phyloP scores from a whole-genome alignment of 2,329 filamentous ascomycete genomes.

The Scedosporium minutisporum region DNA sequence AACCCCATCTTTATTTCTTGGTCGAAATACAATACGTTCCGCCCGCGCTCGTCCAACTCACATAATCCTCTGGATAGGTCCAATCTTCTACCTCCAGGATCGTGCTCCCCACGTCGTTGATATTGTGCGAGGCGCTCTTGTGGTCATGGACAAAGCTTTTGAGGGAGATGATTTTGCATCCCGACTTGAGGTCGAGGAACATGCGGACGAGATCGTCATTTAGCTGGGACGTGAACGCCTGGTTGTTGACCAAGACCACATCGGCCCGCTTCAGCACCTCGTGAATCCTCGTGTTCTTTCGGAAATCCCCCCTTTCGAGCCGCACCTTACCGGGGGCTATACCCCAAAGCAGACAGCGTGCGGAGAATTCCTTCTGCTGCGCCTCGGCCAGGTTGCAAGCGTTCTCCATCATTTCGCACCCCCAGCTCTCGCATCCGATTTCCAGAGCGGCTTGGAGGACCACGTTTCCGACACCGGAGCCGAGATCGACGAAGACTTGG shows the following conservation, averaged over 20 bases:
- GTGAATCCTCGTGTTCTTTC: constrained; percentile 60
- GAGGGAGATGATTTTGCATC: constrained; percentile 81
- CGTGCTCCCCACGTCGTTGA: constrained; percentile 67
- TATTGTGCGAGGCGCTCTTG: constrained; percentile 60
- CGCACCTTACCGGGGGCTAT: constrained; percentile 69
- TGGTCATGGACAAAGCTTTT: constrained; percentile 82
- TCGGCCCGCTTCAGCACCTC: constrained; percentile 73
- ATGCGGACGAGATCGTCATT: constrained; percentile 80
- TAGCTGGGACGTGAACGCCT: constrained; percentile 81
- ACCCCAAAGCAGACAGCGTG: constrained; percentile 85
- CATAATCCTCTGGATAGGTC: constrained; percentile 57
- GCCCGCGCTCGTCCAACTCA: constrained; percentile 83
- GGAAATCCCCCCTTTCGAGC: constrained; percentile 76
- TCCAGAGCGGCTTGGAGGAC: constrained; percentile 89
- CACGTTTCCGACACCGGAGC: constrained; percentile 93
- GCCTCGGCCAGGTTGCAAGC: constrained; percentile 72
- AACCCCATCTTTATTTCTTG: constrained; percentile 43
- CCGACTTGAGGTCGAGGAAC: constrained; percentile 87
- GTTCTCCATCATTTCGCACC: constrained; percentile 92
- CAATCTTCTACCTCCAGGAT: constrained; percentile 65
- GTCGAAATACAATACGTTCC: constrained; percentile 85
- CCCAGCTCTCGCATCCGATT: constrained; percentile 89
- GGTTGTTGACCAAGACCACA: constrained; percentile 96
- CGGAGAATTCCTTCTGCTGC: constrained; percentile 73
- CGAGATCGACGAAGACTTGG: constrained; percentile 87